Conservation (phyloP, 345 rosid genomes). For the Murraya paniculata region DNA sequence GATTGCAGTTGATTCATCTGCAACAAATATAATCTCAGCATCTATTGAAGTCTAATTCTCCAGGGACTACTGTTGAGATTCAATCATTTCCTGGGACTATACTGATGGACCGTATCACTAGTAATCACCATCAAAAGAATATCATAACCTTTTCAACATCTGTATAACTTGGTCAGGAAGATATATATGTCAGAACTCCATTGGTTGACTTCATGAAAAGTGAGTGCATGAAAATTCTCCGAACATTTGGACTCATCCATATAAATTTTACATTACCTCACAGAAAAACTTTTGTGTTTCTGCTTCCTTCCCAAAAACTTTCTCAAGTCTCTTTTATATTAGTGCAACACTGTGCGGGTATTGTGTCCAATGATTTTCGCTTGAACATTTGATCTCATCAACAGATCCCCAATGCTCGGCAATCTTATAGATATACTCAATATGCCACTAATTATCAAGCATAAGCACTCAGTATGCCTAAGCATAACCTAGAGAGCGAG, state of each 20-base stretch:
- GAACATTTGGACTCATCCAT: neutral
- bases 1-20: conserved; percentile 93
- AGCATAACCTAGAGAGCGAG: neutral
- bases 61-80: conserved; percentile 1
- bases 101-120: neutral
- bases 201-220: neutral
- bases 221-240: neutral
- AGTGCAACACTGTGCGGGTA: neutral
- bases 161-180: neutral
- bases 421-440: neutral
- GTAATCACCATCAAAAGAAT: neutral
- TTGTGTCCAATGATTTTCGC: neutral
- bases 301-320: neutral
- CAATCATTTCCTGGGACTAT: neutral
- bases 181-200: neutral
- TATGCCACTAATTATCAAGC: neutral
- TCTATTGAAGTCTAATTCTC: neutral
- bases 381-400: neutral
- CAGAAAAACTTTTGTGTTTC: neutral
- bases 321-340: neutral
- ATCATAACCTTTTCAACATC: neutral
- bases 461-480: neutral
- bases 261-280: neutral
- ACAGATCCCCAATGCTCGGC: neutral
- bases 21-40: conserved; percentile 14